Evolutionary conservation across 371 early-diverging fungal species (phyloP), one percentile per base, ranked within the genome.

Genomic region (Rhizopus microsporus): DNA sequence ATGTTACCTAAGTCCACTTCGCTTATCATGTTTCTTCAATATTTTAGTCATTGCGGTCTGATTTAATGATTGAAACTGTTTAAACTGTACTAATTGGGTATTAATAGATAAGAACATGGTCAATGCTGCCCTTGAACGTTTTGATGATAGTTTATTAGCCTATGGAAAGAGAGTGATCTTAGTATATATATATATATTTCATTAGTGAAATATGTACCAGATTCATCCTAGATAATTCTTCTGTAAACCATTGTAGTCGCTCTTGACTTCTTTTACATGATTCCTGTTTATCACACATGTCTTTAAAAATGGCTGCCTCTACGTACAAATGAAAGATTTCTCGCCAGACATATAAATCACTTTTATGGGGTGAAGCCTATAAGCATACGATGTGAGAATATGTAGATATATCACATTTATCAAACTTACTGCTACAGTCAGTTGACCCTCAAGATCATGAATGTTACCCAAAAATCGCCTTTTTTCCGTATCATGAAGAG

Each of bases 11-110:
- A 89, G 57, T 3, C 82, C 84, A 6, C 88, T 87, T 44, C 86
- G 75, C 62, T 91, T 91, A 67, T 91, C 92, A 54, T 90, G 89
- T 58, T 91, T 90, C 70, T 91, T 91, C 10, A 91, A 68, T 7
- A 91, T 88, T 64, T 91, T 91, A 30, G 77, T 80, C 62, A 90
- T 82, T 1, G 88, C 89, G 10, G 82, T 88, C 46, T 83, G 84
- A 74, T 91, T 91, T 40, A 91, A 62, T 16, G 74, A 74, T 44
- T 83, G 78, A 56, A 89, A 85, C 45, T 81, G 80, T 53, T 82
- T 81, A 68, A 89, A 72, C 29, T 73, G 63, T 10, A 87, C 75
- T 23, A 90, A 68, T 42, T 86, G 85, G 12, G 77, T 62, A 61
- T 90, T 88, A 15, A 88, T 68, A 56, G 84, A 69, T 34, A 81